Percentiles rank a stretch among this genome's conserved stretches.
phyloP scores from a whole-genome alignment of 257 asterid species.

The Mentha longifolia region DNA sequence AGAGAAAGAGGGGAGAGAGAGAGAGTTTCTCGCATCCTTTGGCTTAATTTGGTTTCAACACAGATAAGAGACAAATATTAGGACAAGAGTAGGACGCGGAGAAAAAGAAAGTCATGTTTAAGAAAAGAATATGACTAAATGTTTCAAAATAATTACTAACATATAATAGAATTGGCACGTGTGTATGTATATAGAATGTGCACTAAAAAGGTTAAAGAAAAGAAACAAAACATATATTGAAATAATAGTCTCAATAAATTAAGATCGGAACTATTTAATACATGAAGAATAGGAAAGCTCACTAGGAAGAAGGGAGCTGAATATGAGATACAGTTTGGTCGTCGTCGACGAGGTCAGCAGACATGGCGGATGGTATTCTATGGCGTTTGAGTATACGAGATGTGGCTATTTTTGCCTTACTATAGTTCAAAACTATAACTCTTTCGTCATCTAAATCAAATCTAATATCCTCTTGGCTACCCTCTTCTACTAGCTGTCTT shows the following conservation, averaged over 20 bases:
- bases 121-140: neutral
- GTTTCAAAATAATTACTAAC: too few species aligned
- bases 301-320: conserved; percentile 53
- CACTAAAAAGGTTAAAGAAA: too few species aligned
- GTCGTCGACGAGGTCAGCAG: conserved; percentile 59
- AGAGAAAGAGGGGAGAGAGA: conserved; percentile 5
- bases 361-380: conserved; percentile 77
- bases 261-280: neutral
- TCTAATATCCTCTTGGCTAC: conserved; percentile 56
- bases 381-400: conserved; percentile 78
- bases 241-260: neutral
- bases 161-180: too few species aligned
- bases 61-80: neutral
- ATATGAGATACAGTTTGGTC: conserved; percentile 42
- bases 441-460: conserved; percentile 93
- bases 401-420: conserved; percentile 77
- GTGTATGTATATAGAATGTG: too few species aligned
- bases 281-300: conserved; percentile 27
- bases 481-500: conserved; percentile 76
- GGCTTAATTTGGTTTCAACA: conserved; percentile 23
- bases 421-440: conserved; percentile 75
- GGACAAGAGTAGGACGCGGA: neutral
- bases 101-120: neutral
- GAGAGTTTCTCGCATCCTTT: conserved; percentile 2
- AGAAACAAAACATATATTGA: neutral